Percentiles rank a stretch among this genome's conserved stretches.
Conservation (phyloP, 306 rosid genomes). For the Fagus sylvatica region DNA sequence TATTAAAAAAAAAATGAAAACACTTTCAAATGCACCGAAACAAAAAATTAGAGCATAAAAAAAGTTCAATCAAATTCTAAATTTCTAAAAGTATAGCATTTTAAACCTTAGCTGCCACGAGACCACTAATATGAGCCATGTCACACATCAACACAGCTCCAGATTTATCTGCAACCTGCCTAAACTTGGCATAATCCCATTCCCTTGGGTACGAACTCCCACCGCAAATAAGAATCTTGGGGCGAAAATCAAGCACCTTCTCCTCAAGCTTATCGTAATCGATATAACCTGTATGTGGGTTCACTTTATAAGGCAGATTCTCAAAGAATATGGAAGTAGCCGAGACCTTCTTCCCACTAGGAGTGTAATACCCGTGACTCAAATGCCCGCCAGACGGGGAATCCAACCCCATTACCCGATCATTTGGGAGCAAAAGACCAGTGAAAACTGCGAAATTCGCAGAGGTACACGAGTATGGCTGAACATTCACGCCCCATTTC, state of each 20-base stretch:
- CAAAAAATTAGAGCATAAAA: background rate
- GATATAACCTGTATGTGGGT: constrained; percentile 67
- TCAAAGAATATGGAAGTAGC: constrained; percentile 76
- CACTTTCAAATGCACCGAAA: background rate
- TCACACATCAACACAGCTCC: constrained; percentile 86
- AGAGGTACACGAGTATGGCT: constrained; percentile 84
- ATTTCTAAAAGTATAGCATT: constrained; percentile 1
- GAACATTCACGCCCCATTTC: constrained; percentile 92
- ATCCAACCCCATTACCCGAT: constrained; percentile 87
- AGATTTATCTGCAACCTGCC: constrained; percentile 76
- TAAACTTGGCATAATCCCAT: constrained; percentile 76
- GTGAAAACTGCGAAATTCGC: constrained; percentile 83
- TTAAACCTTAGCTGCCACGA: constrained; percentile 79
- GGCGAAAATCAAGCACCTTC: constrained; percentile 73
- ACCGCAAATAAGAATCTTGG: constrained; percentile 83
- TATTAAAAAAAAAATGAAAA: constrained; percentile 10
- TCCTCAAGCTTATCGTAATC: constrained; percentile 88
- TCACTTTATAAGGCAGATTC: constrained; percentile 72
- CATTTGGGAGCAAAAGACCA: constrained; percentile 70
- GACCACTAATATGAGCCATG: constrained; percentile 92
- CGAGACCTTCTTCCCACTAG: constrained; percentile 72
- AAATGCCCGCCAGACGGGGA: constrained; percentile 84
- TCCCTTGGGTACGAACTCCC: constrained; percentile 87
- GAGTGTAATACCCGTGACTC: constrained; percentile 84
- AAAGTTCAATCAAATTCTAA: background rate